Evolutionary conservation across 352 stramenopile genomes (phyloP).

Genomic region (Phytopythium cucurbitacearum): DNA sequence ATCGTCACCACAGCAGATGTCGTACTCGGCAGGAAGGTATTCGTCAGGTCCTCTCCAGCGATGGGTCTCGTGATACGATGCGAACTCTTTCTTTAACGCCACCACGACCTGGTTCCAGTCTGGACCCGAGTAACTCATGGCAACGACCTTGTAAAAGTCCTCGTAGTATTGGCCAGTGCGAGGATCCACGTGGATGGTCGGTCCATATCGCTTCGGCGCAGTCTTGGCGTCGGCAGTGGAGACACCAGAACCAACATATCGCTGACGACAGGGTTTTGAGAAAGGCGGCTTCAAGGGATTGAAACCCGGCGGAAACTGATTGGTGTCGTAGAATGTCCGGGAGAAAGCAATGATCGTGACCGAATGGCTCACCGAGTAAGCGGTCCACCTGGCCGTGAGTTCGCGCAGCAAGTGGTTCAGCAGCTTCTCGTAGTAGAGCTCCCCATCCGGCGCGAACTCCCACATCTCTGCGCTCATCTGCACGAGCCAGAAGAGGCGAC

Average conservation of each 20-base stretch:
- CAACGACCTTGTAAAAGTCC: slow-evolving; percentile 82
- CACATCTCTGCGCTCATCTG: slow-evolving; percentile 96
- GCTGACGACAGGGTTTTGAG: slow-evolving; percentile 38
- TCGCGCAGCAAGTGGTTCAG: slow-evolving; percentile 70
- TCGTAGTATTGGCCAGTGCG: slow-evolving; percentile 55
- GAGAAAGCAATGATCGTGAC: slow-evolving; percentile 93
- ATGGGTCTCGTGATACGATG: slow-evolving; percentile 85
- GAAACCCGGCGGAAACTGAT: slow-evolving; percentile 60
- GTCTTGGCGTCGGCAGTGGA: neutral
- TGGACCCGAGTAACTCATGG: slow-evolving; percentile 83
- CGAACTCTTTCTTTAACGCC: slow-evolving; percentile 93
- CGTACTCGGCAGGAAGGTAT: slow-evolving; percentile 48
- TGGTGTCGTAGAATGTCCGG: slow-evolving; percentile 78
- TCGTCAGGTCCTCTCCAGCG: slow-evolving; percentile 58
- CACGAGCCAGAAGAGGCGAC: slow-evolving; percentile 96
- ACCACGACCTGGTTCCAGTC: slow-evolving; percentile 90
- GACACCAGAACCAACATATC: slow-evolving; percentile 11
- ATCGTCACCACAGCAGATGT: slow-evolving; percentile 23
- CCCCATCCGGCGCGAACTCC: slow-evolving; percentile 84
- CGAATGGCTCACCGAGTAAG: slow-evolving; percentile 83
- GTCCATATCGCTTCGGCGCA: slow-evolving; percentile 28
- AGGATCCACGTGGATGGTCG: slow-evolving; percentile 57
- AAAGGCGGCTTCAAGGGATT: slow-evolving; percentile 41
- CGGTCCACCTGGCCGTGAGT: slow-evolving; percentile 84
- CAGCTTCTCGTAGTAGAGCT: slow-evolving; percentile 92